Evolutionary conservation across 108 stramenopile species (phyloP).

Genomic region (Nannochloropsis oceanica): DNA sequence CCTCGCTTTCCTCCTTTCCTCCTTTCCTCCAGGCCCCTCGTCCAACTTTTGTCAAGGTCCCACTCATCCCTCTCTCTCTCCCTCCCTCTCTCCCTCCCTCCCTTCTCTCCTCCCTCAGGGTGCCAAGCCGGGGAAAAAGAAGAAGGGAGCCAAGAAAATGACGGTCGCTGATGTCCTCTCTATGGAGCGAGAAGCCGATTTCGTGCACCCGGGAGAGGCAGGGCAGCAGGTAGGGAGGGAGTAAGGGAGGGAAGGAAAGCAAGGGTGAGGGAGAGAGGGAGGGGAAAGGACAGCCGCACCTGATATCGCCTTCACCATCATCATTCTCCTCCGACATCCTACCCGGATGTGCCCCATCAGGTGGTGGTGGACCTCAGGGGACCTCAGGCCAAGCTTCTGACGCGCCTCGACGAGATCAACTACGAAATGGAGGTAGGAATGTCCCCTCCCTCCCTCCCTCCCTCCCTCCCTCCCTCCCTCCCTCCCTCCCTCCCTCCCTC

Average conservation of each 20-base stretch:
- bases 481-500: neutral
- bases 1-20: too few species aligned
- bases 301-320: neutral
- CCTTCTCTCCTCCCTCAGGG: neutral
- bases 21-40: too few species aligned
- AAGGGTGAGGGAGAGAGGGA: slow-evolving; percentile 5
- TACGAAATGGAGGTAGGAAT: neutral
- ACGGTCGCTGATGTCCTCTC: too few species aligned
- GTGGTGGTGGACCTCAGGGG: slow-evolving; percentile 34
- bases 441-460: too few species aligned
- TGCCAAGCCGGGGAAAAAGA: too few species aligned
- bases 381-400: slow-evolving; percentile 29
- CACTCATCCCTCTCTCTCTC: too few species aligned
- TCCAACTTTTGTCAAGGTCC: too few species aligned
- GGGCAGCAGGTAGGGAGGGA: neutral
- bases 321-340: neutral
- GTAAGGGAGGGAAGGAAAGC: neutral
- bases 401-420: slow-evolving; percentile 19
- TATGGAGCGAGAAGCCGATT: too few species aligned
- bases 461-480: neutral
- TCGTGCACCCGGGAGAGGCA: too few species aligned
- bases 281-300: neutral
- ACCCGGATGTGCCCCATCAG: neutral
- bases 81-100: too few species aligned
- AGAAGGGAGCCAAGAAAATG: too few species aligned